phyloP scores from a whole-genome alignment of 2,329 filamentous ascomycete genomes.

The Nemania sp. region DNA sequence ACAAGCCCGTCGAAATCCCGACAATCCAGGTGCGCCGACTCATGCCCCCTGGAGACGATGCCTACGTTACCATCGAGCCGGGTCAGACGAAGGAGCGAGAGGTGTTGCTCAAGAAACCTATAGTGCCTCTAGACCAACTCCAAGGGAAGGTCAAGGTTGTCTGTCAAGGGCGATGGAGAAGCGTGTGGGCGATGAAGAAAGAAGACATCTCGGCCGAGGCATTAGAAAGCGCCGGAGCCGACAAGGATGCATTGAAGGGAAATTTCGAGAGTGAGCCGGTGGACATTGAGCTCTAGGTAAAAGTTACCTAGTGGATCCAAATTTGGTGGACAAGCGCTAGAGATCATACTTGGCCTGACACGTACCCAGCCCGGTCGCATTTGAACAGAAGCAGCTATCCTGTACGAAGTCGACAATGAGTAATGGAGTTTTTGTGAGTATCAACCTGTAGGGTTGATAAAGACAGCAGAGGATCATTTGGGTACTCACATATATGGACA shows the following conservation, averaged over 20 bases:
- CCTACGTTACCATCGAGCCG: conserved; percentile 45
- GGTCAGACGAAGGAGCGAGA: conserved; percentile 42
- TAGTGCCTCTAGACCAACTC: conserved; percentile 43
- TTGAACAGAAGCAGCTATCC: too few relatives aligned
- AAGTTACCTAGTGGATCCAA: too few relatives aligned
- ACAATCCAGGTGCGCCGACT: conserved; percentile 44
- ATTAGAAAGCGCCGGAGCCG: conserved; percentile 29
- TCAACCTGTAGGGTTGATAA: too few relatives aligned
- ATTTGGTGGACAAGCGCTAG: too few relatives aligned
- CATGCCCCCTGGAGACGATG: conserved; percentile 46
- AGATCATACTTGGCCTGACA: too few relatives aligned
- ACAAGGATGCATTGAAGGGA: conserved; percentile 30
- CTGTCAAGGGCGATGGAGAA: conserved; percentile 45
- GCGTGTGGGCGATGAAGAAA: conserved; percentile 40
- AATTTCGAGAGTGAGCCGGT: conserved; percentile 33
- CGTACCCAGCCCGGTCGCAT: too few relatives aligned
- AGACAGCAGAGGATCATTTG: too few relatives aligned
- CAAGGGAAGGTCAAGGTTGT: conserved; percentile 39
- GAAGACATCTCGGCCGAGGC: conserved; percentile 29
- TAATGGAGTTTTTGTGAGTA: too few relatives aligned
- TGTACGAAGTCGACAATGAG: too few relatives aligned
- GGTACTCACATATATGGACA: too few relatives aligned
- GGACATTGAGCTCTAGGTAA: conserved; percentile 31
- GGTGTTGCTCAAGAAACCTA: conserved; percentile 43
- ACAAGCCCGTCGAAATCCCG: conserved; percentile 42